Conservation (phyloP, 2,329 filamentous ascomycete species). For the Neurospora crassa region DNA sequence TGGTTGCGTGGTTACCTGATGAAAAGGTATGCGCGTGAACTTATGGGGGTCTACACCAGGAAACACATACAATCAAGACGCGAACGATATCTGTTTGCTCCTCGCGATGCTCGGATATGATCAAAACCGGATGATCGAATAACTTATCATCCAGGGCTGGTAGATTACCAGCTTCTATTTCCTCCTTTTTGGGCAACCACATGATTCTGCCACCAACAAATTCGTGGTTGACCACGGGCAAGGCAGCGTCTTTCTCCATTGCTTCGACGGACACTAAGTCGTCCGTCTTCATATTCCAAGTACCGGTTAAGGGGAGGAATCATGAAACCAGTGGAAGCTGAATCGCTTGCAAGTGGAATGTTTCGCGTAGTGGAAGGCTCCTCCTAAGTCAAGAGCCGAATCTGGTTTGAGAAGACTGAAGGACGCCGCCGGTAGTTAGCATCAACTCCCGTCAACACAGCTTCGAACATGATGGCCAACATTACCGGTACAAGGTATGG, state of each 20-base stretch:
- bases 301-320: not conserved
- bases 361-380: not conserved
- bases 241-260: not conserved
- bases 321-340: not conserved
- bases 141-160: not conserved
- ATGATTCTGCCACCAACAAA: not conserved
- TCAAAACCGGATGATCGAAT: too few species aligned
- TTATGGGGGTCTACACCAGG: too few species aligned
- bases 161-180: not conserved
- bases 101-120: too few species aligned
- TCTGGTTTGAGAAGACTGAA: not conserved
- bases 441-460: not conserved
- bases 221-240: not conserved
- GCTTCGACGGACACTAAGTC: not conserved
- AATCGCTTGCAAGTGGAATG: not conserved
- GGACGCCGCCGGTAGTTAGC: not conserved
- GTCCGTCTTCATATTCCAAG: not conserved
- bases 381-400: not conserved
- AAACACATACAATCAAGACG: too few species aligned
- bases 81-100: too few species aligned
- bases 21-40: too few species aligned
- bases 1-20: too few species aligned
- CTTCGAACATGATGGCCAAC: not conserved
- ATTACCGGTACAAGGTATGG: not conserved
- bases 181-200: not conserved